Evolutionary conservation across 176 grass and related monocot species (phyloP), one percentile per base, ranked within the genome.

Genomic region (Areca catechu): DNA sequence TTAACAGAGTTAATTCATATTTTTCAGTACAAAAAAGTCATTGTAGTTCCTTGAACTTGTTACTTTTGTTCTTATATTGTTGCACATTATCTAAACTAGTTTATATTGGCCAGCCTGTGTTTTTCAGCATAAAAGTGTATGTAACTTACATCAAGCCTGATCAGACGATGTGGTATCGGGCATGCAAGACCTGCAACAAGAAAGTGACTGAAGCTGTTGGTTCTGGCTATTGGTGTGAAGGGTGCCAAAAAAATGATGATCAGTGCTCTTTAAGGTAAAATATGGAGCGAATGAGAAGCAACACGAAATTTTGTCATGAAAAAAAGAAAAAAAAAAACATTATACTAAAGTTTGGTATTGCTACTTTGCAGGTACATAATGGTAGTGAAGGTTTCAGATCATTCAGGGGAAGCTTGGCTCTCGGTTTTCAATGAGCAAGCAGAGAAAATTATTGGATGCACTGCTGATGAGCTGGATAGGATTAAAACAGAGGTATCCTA

Each of bases 151-250:
- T 98, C 56, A 98, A 85, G 62, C 71, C 80, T 58, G 93, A 98
- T 19, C 83, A 92, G 61, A 88, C 67, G 20, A 92, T 98, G 87
- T 98, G 93, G 93, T 98, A 98, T 66, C 70, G 93, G 9, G 87
- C 93, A 34, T 98, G 93, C 75, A 98, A 69, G 57, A 83, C 80
- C 7, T 98, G 93, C 70, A 98, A 92, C 63, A 98, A 98, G 78
- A 98, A 98, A 62, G 87, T 92, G 47, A 85, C 81, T 50, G 93
- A 98, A 67, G 72, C 66, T 47, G 15, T 79, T 48, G 93, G 76
- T 18, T 80, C 78, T 66, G 93, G 87, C 17, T 98, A 85, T 53
- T 98, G 93, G 87, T 98, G 93, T 4, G 93, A 98, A 69, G 64
- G 69, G 17, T 92, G 93, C 79, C 80, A 90, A 56, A 98, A 89